A percentile compares a stretch with the other conserved stretches of the same genome.
These are phyloP conservation scores for Heracleum sosnowskyi DNA, from an alignment of 129 eudicot species.

Conservation along the genomic window DNA sequence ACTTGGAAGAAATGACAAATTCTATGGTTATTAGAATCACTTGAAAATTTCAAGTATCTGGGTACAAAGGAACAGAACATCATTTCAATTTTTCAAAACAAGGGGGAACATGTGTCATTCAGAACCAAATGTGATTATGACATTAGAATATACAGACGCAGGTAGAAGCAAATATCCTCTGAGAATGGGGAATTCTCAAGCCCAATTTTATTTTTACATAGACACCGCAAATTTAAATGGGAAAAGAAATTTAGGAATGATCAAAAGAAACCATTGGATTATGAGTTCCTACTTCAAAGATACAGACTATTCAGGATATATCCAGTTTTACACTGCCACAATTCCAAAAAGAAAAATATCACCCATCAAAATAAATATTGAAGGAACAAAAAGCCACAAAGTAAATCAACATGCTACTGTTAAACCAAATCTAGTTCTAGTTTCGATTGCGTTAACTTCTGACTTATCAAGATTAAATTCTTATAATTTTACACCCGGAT, in stretches of 20 bases:
- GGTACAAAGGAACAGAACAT: background rate
- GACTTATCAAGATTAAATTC: background rate
- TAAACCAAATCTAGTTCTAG: background rate
- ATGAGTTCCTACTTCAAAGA: background rate
- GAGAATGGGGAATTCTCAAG: background rate
- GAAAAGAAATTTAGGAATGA: background rate
- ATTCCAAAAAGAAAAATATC: background rate
- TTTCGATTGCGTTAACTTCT: background rate
- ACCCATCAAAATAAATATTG: background rate
- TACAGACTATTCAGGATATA: background rate
- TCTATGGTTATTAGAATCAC: background rate
- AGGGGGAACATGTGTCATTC: background rate
- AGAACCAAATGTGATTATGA: background rate
- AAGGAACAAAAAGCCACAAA: background rate
- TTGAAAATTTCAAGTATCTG: background rate
- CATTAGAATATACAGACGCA: background rate
- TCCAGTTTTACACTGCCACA: background rate
- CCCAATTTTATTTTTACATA: background rate
- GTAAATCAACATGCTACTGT: background rate
- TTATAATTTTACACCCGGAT: background rate
- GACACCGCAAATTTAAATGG: background rate
- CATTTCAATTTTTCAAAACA: background rate
- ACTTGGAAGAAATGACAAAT: background rate
- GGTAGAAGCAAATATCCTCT: background rate
- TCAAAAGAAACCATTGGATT: background rate